Evolutionary conservation across 805 yeast genomes (phyloP), one percentile per base, ranked within the genome.

Genomic region (Metschnikowia corniflorae): DNA sequence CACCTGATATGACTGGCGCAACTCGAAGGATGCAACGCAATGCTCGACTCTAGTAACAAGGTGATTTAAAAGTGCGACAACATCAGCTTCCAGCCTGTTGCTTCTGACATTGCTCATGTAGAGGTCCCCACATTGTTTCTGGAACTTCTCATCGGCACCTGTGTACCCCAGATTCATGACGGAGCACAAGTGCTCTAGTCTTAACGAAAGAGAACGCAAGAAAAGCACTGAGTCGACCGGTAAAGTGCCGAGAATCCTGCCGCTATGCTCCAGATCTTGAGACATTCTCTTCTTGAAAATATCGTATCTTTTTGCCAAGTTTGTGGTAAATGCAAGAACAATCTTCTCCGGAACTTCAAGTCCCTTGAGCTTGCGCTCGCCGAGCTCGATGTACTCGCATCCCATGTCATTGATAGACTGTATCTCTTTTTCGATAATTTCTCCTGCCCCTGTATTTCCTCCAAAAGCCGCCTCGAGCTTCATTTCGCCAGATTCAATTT

Each of bases 311-410:
- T 81, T 65, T 3, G 70, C 71, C 38, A 89, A 63, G 18, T 70
- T 66, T 37, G 69, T 67, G 2, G 97, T 95, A 63, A 82, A 89
- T 0, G 80, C 77, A 31, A 87, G 68, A 16, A 94, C 85, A 12
- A 93, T 81, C 25, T 73, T 73, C 58, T 93, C 98, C 2, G 95
- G 95, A 23, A 88, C 81, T 71, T 93, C 98, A 13, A 93, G 71
- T 14, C 98, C 98, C 58, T 93, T 93, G 54, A 93, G 71, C 58
- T 89, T 88, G 54, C 77, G 80, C 54, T 88, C 95, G 16, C 98
- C 98, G 34, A 86, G 62, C 30, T 77, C 79, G 43, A 73, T 74
- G 41, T 78, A 73, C 10, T 63, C 70, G 71, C 82, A 82, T 0
- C 94, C 96, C 35, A 80, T 73, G 33, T 75, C 80, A 26, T 78